Conservation (phyloP, 805 yeast genomes). For the Candida yuanshanica region DNA sequence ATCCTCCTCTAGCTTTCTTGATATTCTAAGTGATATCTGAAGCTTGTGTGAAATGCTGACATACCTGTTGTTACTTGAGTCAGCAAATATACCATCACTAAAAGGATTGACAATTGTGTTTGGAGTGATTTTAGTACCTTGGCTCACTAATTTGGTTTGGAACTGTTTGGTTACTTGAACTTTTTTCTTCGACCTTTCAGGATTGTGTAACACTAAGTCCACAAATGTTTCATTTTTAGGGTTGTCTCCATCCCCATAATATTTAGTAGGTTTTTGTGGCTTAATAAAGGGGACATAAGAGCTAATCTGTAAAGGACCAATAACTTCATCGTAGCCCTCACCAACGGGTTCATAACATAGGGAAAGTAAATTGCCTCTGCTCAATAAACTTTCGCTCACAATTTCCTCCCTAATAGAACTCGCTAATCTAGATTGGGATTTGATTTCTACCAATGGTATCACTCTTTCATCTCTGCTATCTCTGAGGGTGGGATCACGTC, state of each 20-base stretch:
- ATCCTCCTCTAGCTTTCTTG: slow-evolving; percentile 44
- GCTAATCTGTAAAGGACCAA: slow-evolving; percentile 17
- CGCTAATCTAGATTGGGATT: slow-evolving; percentile 43
- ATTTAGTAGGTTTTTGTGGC: slow-evolving; percentile 11
- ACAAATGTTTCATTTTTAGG: slow-evolving; percentile 5
- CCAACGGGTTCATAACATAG: slow-evolving; percentile 43
- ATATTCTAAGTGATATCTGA: slow-evolving; percentile 64
- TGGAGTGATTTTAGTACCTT: slow-evolving; percentile 8
- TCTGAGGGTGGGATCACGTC: background rate
- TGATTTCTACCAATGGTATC: slow-evolving; percentile 56
- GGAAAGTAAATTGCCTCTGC: slow-evolving; percentile 56
- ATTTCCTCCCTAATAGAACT: slow-evolving; percentile 55
- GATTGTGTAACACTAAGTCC: background rate
- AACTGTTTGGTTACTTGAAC: slow-evolving; percentile 8
- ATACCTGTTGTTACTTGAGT: slow-evolving; percentile 53
- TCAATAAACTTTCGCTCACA: slow-evolving; percentile 38
- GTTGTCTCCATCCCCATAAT: background rate
- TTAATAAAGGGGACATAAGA: slow-evolving; percentile 17
- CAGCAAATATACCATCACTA: slow-evolving; percentile 36
- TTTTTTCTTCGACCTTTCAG: slow-evolving; percentile 6
- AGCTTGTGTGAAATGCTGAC: slow-evolving; percentile 60
- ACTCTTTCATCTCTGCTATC: slow-evolving; percentile 38
- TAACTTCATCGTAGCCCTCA: slow-evolving; percentile 15
- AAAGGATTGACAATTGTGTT: slow-evolving; percentile 10
- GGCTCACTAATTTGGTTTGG: slow-evolving; percentile 10